Percentiles rank a stretch among this genome's conserved stretches.
phyloP scores from a whole-genome alignment of 108 stramenopile species.

The Schizochytrium sp. region DNA sequence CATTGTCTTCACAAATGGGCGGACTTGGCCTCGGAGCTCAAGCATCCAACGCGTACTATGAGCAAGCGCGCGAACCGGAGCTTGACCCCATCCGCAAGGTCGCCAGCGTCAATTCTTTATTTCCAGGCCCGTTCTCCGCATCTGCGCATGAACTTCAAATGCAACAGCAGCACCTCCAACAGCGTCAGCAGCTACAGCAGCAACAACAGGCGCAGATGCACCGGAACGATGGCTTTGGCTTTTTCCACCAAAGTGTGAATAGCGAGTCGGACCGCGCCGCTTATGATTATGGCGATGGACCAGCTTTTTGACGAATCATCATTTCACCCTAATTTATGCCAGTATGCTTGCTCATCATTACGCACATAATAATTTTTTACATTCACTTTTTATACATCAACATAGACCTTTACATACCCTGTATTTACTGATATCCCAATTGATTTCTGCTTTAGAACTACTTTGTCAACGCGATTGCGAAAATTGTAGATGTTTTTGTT shows the following conservation, averaged over 20 bases:
- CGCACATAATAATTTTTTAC: too few species aligned
- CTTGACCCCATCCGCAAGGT: slow-evolving; percentile 23
- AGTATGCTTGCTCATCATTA: too few species aligned
- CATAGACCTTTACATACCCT: too few species aligned
- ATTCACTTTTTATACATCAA: too few species aligned
- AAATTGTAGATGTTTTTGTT: too few species aligned
- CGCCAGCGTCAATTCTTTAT: neutral
- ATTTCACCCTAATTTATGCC: too few species aligned
- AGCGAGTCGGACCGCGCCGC: neutral
- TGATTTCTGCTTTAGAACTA: too few species aligned
- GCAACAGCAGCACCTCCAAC: neutral
- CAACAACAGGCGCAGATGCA: neutral
- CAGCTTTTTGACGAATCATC: too few species aligned
- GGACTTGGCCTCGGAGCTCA: slow-evolving; percentile 23
- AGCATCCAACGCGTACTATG: neutral
- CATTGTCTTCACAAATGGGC: neutral
- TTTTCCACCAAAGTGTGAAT: neutral
- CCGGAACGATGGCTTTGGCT: slow-evolving; percentile 11
- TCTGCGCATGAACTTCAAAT: slow-evolving; percentile 28
- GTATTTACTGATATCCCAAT: too few species aligned
- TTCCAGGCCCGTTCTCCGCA: neutral
- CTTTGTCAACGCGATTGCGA: too few species aligned
- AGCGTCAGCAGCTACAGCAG: slow-evolving; percentile 1
- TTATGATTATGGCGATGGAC: slow-evolving; percentile 1
- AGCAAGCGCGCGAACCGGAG: neutral